Percentiles rank a stretch among this genome's conserved stretches.
Conservation (phyloP, 345 rosid species). For the Crucihimalaya himalaica region DNA sequence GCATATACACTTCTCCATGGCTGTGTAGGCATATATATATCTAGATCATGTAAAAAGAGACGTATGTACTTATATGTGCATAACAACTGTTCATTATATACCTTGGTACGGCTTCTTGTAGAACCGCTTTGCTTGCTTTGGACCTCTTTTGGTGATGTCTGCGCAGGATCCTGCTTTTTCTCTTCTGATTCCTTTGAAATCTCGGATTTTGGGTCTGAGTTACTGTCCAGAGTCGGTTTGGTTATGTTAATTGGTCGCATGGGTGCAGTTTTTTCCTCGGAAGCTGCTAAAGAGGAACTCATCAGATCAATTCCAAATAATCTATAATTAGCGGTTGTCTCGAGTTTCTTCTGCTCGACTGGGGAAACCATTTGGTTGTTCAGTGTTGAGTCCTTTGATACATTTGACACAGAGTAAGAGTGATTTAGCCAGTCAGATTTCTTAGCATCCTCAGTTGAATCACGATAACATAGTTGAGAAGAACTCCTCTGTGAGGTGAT, state of each 20-base stretch:
- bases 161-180: constrained; percentile 53
- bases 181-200: constrained; percentile 54
- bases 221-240: constrained; percentile 46
- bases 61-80: not conserved
- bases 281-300: constrained; percentile 42
- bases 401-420: constrained; percentile 45
- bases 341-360: constrained; percentile 55
- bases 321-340: constrained; percentile 51
- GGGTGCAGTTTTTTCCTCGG: constrained; percentile 46
- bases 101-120: constrained; percentile 66
- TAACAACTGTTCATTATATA: constrained; percentile 43
- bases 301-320: constrained; percentile 81
- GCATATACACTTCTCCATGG: not conserved
- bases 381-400: constrained; percentile 45
- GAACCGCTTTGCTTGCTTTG: constrained; percentile 59
- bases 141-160: constrained; percentile 57
- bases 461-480: constrained; percentile 52
- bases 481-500: constrained; percentile 43
- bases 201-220: constrained; percentile 58
- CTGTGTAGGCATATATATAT: not conserved
- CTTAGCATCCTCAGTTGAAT: constrained; percentile 47
- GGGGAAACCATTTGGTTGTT: constrained; percentile 41
- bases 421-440: constrained; percentile 42
- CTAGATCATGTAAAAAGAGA: not conserved
- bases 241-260: constrained; percentile 39